Evolutionary conservation across 305 asterid genomes (phyloP).

Genomic region (Solanum hybrid): DNA sequence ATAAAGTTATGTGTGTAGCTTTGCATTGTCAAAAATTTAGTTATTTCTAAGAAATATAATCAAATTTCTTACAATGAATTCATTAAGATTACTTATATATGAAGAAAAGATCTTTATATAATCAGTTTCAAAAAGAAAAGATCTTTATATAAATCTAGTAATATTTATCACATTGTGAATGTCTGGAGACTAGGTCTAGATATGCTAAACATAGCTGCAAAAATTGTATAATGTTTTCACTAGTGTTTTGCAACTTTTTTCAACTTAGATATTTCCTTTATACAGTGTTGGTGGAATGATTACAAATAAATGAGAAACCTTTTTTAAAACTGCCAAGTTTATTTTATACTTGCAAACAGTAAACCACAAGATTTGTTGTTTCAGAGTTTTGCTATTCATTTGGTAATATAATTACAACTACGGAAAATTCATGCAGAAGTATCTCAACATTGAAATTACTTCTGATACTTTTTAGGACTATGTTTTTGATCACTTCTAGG

Average conservation of each 20-base stretch:
- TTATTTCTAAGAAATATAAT: background rate
- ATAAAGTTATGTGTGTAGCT: background rate
- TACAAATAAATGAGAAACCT: background rate
- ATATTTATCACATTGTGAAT: background rate
- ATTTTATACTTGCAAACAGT: background rate
- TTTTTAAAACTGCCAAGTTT: background rate
- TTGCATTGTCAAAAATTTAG: background rate
- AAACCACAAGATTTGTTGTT: background rate
- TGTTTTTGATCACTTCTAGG: background rate
- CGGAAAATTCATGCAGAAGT: background rate
- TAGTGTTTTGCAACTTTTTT: background rate
- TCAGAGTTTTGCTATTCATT: background rate
- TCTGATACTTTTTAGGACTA: background rate
- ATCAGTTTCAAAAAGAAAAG: too few species aligned
- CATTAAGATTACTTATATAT: background rate
- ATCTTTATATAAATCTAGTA: background rate
- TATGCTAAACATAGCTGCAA: background rate
- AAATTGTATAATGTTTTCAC: background rate
- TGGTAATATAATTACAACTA: background rate
- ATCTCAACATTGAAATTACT: background rate
- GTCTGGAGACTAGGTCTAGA: background rate
- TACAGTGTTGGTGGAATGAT: background rate
- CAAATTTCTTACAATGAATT: background rate
- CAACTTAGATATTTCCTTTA: background rate
- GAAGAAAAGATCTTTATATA: too few species aligned